Conservation (phyloP, 495 filamentous ascomycete genomes). For the Cudoniella acicularis region DNA sequence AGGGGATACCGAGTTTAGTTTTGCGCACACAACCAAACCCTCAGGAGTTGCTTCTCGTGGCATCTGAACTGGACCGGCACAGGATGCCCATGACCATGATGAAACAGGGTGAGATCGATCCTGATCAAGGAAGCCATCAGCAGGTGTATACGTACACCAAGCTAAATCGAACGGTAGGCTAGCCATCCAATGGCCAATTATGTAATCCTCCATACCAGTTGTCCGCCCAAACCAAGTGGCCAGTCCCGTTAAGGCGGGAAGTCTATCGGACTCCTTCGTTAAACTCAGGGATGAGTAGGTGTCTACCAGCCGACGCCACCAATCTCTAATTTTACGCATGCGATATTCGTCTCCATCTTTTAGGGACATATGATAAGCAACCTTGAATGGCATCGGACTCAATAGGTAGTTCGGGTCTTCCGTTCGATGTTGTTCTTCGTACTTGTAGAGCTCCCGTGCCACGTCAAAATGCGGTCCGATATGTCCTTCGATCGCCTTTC, state of each 20-base stretch:
- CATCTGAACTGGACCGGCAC: not conserved
- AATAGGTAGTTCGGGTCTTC: not conserved
- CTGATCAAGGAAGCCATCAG: not conserved
- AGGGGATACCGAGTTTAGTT: not conserved
- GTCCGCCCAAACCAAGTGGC: not conserved
- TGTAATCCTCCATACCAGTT: not conserved
- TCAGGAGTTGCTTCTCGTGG: not conserved
- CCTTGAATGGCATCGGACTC: not conserved
- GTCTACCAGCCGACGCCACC: constrained; percentile 21
- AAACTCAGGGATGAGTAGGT: constrained; percentile 21
- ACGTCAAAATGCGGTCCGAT: not conserved
- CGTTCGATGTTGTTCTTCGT: not conserved
- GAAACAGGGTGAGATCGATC: not conserved
- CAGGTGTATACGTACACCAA: not conserved
- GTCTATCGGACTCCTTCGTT: constrained; percentile 14
- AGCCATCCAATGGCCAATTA: not conserved
- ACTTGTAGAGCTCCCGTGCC: not conserved
- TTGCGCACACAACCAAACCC: not conserved
- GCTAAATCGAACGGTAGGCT: not conserved
- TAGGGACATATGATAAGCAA: not conserved
- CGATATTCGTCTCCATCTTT: not conserved
- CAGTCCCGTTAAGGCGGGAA: constrained; percentile 15
- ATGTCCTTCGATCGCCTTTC: not conserved
- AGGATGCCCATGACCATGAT: not conserved
- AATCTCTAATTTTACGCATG: constrained; percentile 1